Evolutionary conservation across 148 eudicot genomes (phyloP).

Genomic region (Polygonum maritimum): DNA sequence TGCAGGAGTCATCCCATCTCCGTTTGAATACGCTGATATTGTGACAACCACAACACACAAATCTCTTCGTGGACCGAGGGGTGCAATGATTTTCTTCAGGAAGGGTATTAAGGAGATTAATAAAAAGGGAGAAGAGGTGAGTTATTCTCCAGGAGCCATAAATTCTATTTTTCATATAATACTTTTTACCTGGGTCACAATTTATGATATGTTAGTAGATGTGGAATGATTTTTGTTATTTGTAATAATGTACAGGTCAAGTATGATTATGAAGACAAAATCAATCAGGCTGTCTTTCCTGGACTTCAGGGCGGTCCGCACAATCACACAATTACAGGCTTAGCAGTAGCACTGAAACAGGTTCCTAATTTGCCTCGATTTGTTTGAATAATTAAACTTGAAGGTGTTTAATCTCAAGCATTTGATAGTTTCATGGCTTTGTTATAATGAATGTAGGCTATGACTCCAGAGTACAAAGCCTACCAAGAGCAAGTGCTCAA

Average conservation of each 20-base stretch:
- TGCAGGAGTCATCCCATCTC: slow-evolving; percentile 82
- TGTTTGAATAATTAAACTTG: not conserved
- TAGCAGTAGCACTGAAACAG: slow-evolving; percentile 52
- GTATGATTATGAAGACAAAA: slow-evolving; percentile 48
- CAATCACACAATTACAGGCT: slow-evolving; percentile 40
- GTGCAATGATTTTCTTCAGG: slow-evolving; percentile 57
- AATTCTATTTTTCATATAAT: not conserved
- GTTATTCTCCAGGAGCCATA: slow-evolving; percentile 10
- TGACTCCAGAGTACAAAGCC: slow-evolving; percentile 50
- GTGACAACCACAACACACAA: slow-evolving; percentile 50
- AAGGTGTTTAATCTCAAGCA: not conserved
- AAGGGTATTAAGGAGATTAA: slow-evolving; percentile 51
- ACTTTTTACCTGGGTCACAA: not conserved
- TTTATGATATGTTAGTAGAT: not conserved
- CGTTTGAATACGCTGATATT: slow-evolving; percentile 56
- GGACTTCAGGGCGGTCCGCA: slow-evolving; percentile 54
- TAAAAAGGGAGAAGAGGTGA: slow-evolving; percentile 36
- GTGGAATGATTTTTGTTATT: not conserved
- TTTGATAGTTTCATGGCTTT: not conserved
- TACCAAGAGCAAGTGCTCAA: slow-evolving; percentile 46
- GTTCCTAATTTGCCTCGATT: slow-evolving; percentile 9
- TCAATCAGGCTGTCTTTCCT: slow-evolving; percentile 49
- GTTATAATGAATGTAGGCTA: slow-evolving; percentile 4
- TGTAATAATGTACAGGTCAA: slow-evolving; percentile 5
- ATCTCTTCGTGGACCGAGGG: slow-evolving; percentile 61